Evolutionary conservation across 2,329 filamentous ascomycete genomes (phyloP).

Genomic region (Epichloe sibirici): DNA sequence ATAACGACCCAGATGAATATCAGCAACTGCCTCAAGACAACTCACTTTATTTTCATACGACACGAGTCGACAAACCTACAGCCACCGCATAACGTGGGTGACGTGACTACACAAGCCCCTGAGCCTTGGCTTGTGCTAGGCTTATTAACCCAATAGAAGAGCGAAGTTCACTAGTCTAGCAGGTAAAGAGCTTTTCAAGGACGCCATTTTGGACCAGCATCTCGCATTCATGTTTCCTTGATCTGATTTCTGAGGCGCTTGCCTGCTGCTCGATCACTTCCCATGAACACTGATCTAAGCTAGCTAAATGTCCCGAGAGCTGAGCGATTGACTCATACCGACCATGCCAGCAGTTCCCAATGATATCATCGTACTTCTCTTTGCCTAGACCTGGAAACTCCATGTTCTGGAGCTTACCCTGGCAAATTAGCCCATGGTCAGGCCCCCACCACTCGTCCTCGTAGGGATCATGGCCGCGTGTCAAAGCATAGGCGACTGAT

Average conservation of each 20-base stretch:
- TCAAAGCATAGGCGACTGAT: conserved; percentile 6
- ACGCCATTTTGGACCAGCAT: conserved; percentile 1
- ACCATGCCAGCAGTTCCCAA: conserved; percentile 7
- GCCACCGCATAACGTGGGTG: too few relatives aligned
- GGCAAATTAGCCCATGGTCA: conserved; percentile 1
- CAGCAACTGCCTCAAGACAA: conserved; percentile 3
- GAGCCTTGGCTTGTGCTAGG: too few relatives aligned
- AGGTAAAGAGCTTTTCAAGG: not conserved
- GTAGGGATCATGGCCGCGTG: conserved; percentile 5
- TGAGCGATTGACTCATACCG: conserved; percentile 5
- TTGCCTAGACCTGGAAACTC: conserved; percentile 5
- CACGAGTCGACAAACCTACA: too few relatives aligned
- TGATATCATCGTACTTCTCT: conserved; percentile 4
- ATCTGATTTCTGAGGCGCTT: not conserved
- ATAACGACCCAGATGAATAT: not conserved
- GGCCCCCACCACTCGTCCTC: conserved; percentile 6
- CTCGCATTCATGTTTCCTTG: conserved; percentile 3
- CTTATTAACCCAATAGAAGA: too few relatives aligned
- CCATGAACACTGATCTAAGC: conserved; percentile 3
- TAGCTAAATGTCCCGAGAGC: not conserved
- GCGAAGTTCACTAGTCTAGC: too few relatives aligned
- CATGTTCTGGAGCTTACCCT: conserved; percentile 6
- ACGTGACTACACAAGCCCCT: too few relatives aligned
- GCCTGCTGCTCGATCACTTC: conserved; percentile 2
- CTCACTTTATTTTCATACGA: too few relatives aligned